These are phyloP conservation scores for Plectosphaerella sp. DNA, from an alignment of 2,329 filamentous ascomycete species.

Conservation along the genomic window DNA sequence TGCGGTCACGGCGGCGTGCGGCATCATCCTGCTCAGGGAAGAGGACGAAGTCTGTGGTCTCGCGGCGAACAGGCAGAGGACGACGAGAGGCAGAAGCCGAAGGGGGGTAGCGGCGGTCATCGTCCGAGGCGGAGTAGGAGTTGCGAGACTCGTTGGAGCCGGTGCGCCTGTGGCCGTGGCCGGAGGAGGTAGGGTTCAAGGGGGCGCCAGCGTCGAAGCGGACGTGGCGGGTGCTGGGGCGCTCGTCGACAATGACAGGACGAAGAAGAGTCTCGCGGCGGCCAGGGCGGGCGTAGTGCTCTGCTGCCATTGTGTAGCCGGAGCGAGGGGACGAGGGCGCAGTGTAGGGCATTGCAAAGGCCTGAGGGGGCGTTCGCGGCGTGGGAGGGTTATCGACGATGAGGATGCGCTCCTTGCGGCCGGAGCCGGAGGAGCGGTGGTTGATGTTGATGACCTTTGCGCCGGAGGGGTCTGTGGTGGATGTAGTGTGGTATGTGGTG, in stretches of 20 bases:
- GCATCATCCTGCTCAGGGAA: conserved; percentile 3
- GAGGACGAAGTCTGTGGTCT: conserved; percentile 8
- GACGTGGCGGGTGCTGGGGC: conserved; percentile 20
- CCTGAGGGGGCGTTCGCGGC: conserved; percentile 41
- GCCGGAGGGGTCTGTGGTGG: conserved; percentile 21
- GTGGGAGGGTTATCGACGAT: conserved; percentile 41
- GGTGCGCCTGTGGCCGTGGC: conserved; percentile 27
- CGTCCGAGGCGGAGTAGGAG: conserved; percentile 20
- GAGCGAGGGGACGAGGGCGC: conserved; percentile 31
- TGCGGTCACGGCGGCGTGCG: conserved; percentile 13
- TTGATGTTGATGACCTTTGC: conserved; percentile 2
- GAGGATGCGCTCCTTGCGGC: conserved; percentile 36
- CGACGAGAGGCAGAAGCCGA: neutral
- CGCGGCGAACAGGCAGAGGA: conserved; percentile 11
- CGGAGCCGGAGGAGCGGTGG: conserved; percentile 15
- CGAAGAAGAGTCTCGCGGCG: conserved; percentile 14
- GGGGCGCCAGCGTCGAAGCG: conserved; percentile 32
- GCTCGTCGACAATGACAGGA: conserved; percentile 10
- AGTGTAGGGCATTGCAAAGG: conserved; percentile 32
- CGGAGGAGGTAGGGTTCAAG: conserved; percentile 1
- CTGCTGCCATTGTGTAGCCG: conserved; percentile 5
- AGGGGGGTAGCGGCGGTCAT: conserved; percentile 14
- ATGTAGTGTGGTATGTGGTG: neutral
- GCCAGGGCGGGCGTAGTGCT: conserved; percentile 14
- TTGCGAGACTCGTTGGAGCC: conserved; percentile 29